Evolutionary conservation across 148 eudicot genomes (phyloP), one percentile per base, ranked within the genome.

Genomic region (Silene conica): DNA sequence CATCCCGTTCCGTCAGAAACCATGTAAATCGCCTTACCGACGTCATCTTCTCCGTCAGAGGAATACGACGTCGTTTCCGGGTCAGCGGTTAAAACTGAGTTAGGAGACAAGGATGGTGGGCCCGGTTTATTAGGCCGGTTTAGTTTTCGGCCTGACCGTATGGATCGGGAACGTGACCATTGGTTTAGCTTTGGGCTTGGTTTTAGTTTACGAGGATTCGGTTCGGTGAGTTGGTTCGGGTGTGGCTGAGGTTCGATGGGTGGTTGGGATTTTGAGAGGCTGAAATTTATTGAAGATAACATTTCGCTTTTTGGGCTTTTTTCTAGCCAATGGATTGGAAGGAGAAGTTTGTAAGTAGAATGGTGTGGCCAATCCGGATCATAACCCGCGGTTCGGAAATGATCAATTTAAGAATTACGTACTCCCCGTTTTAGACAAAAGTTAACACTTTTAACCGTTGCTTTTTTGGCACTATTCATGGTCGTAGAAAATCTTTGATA

Each of bases 1-100:
- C 96, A 94, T 22, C 98, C 98, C 0, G 98, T 94, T 0, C 97
- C 93, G 55, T 94, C 98, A 3, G 98, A 94, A 3, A 94, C 93
- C 84, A 94, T 87, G 22, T 88, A 94, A 5, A 94, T 94, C 43
- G 87, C 72, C 87, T 89, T 94, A 16, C 73, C 76, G 45, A 56
- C 74, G 45, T 68, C 81, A 66, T 81, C 80, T 56, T 82, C 85
- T 13, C 43, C 80, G 48, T 70, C 78, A 1, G 23, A 20, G 6
- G 54, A 15, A 21, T 43, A 48, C 70, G 26, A 67, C 54, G 45
- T 21, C 70, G 70, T 48, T 20, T 65, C 80, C 8, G 19, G 56
- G 21, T 41, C 75, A 3, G 34, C 67, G 25, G 22, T 74, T 61
- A 71, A 71, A 21, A 26, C 61, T 28, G 34, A 41, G 4, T 65